Base-by-base conservation (phyloP, 2,329 filamentous ascomycete species). In the Elsinoe necatrix region DNA sequence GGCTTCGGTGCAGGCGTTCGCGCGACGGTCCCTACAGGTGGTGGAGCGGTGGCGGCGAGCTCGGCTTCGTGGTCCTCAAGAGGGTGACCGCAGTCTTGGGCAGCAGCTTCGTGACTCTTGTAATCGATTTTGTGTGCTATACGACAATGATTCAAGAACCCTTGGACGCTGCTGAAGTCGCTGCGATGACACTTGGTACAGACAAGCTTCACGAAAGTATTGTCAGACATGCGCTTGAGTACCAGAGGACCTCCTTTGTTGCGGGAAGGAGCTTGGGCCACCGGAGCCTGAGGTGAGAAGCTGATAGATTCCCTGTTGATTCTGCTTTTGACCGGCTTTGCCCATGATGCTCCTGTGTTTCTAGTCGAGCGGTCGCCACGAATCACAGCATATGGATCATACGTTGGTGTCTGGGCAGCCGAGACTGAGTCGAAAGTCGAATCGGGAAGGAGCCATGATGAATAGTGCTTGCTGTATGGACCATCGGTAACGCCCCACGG, bases 61-160 rank as follows among this genome's bases (percentile, higher is more conserved):
- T 59, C 51, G 5, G 63, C 63, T 58, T 86, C 83, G 61, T 86
- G 80, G 61, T 81, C 76, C 64, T 95, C 87, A 58, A 95, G 82
- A 11, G 86, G 83, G 63, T 91, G 85, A 54, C 93, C 93, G 64
- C 89, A 95, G 59, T 87, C 86, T 57, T 91, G 80, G 31, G 92
- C 93, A 60, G 93, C 93, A 66, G 91, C 89, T 70, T 97, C 92
- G 67, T 98, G 93, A 64, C 89, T 96, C 73, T 95, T 92, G 76
- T 91, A 97, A 61, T 95, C 90, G 58, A 89, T 81, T 68, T 86
- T 87, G 73, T 98, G 93, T 23, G 91, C 90, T 65, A 98, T 97
- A 57, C 93, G 89, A 69, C 92, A 97, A 69, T 98, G 93, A 68
- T 98, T 98, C 74, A 98, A 93, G 73, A 97, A 97, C n/a, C 93